phyloP scores from a whole-genome alignment of 2,329 filamentous ascomycete species.

The Bipolaris victoriae region DNA sequence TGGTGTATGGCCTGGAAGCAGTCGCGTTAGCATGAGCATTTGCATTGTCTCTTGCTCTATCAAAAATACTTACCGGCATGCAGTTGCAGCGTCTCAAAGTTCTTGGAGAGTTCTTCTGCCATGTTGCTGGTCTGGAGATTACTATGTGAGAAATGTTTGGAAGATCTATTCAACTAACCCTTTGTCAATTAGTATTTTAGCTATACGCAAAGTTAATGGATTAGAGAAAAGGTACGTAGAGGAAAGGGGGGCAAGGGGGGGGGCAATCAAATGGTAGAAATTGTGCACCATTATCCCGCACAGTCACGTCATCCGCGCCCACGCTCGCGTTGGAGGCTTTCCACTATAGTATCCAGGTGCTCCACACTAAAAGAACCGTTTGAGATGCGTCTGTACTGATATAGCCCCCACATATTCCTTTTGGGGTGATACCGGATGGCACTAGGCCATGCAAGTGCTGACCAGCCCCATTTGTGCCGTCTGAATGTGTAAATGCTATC shows the following conservation, averaged over 20 bases:
- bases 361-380: not conserved
- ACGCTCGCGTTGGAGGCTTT: not conserved
- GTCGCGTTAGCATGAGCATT: constrained; percentile 7
- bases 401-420: not conserved
- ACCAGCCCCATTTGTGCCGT: not conserved
- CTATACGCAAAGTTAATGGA: not conserved
- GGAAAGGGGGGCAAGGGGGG: constrained; percentile 1
- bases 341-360: not conserved
- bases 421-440: not conserved
- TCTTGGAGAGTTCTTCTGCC: constrained; percentile 51
- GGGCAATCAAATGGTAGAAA: not conserved
- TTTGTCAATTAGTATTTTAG: not conserved
- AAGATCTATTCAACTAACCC: not conserved
- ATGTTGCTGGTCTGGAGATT: constrained; percentile 20
- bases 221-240: not conserved
- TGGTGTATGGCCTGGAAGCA: constrained; percentile 69
- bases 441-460: not conserved
- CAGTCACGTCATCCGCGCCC: constrained; percentile 13
- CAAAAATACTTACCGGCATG: constrained; percentile 51
- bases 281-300: not conserved
- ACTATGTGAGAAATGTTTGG: not conserved
- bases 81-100: constrained; percentile 60
- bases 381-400: not conserved
- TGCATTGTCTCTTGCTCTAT: not conserved
- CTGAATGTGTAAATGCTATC: not conserved